Conservation (phyloP, 768 basidiomycete genomes). For the Fomitopsis serialis region DNA sequence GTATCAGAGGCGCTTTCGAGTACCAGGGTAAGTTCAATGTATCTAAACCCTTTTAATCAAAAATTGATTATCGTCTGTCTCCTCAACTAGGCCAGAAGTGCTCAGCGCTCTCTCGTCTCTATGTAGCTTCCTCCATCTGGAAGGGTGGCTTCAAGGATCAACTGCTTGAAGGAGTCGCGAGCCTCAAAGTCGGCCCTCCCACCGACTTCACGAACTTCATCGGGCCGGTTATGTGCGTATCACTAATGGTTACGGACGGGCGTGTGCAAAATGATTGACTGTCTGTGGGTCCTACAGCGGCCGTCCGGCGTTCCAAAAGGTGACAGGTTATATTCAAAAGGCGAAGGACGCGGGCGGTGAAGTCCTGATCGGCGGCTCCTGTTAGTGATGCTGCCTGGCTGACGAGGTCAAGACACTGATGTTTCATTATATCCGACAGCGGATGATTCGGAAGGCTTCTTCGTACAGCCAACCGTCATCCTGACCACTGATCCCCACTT, state of each 20-base stretch:
- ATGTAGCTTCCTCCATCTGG: constrained; percentile 89
- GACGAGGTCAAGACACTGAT: not conserved
- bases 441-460: constrained; percentile 91
- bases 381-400: constrained; percentile 30
- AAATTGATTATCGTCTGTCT: not conserved
- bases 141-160: constrained; percentile 78
- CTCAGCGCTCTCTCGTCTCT: constrained; percentile 86
- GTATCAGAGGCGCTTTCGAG: constrained; percentile 86
- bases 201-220: constrained; percentile 82
- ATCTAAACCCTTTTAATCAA: not conserved
- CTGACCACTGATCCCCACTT: constrained; percentile 85
- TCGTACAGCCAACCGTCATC: constrained; percentile 91
- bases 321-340: constrained; percentile 74
- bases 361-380: constrained; percentile 78
- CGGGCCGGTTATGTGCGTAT: constrained; percentile 88
- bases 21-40: constrained; percentile 65
- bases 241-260: not conserved
- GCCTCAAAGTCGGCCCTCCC: constrained; percentile 80
- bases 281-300: constrained; percentile 41
- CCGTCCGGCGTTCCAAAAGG: constrained; percentile 84
- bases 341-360: constrained; percentile 90
- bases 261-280: not conserved
- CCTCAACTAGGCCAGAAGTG: constrained; percentile 79
- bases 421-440: constrained; percentile 31
- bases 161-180: constrained; percentile 67